Evolutionary conservation across 192 early-diverging fungal species (phyloP).

Genomic region (Coemansia sp.): DNA sequence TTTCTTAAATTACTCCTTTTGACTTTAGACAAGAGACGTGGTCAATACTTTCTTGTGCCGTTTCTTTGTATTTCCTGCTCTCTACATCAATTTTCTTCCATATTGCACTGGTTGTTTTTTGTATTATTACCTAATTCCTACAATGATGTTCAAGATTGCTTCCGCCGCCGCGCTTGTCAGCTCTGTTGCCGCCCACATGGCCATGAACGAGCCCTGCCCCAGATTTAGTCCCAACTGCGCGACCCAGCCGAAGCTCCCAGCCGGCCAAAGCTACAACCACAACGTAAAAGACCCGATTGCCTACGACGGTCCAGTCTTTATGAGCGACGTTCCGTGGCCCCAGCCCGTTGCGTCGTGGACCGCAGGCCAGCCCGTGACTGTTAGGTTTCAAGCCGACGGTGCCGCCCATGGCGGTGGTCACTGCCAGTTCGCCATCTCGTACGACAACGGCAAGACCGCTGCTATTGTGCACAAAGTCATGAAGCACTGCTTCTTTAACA

Average conservation of each 20-base stretch:
- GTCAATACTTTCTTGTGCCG: no score
- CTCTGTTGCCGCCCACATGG: not conserved
- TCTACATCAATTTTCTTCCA: no score
- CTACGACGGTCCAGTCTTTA: not conserved
- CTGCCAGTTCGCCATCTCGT: conserved; percentile 59
- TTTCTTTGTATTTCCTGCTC: no score
- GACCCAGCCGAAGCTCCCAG: not conserved
- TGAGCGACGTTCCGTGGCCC: not conserved
- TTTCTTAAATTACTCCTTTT: no score
- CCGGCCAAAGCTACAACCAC: not conserved
- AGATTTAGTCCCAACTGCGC: not conserved
- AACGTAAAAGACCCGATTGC: not conserved
- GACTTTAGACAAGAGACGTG: no score
- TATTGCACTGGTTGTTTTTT: not conserved
- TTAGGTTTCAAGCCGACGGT: conserved; percentile 29
- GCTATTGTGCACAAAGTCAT: conserved; percentile 56
- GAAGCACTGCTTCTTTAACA: conserved; percentile 29
- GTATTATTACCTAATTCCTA: no score
- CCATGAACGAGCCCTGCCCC: not conserved
- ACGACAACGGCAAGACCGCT: conserved; percentile 41
- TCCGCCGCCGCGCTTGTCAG: not conserved
- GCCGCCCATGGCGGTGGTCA: conserved; percentile 54
- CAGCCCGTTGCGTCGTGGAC: conserved; percentile 28
- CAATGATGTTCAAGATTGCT: not conserved
- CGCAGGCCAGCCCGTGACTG: conserved; percentile 32